These are phyloP conservation scores for Mycosarcoma maydis DNA, from an alignment of 1,284 basidiomycete species.

Conservation along the genomic window DNA sequence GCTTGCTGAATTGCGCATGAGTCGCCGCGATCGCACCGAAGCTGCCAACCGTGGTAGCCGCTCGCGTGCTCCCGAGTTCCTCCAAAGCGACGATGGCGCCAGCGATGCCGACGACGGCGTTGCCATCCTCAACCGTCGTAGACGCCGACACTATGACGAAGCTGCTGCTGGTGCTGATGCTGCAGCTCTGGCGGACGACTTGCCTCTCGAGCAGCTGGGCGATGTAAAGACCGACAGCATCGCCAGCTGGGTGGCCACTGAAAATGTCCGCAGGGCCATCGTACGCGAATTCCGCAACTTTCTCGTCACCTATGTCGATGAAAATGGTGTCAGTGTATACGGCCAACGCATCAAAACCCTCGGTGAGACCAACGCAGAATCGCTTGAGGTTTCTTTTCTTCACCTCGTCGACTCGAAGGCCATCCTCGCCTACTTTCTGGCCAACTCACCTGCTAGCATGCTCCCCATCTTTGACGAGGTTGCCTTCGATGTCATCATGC, in stretches of 20 bases:
- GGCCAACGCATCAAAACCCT: slow-evolving; percentile 90
- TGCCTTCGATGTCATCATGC: slow-evolving; percentile 88
- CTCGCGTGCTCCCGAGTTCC: slow-evolving; percentile 81
- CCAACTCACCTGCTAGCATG: slow-evolving; percentile 92
- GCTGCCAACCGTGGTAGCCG: slow-evolving; percentile 72
- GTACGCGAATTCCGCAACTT: slow-evolving; percentile 93
- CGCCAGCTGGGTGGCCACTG: slow-evolving; percentile 94
- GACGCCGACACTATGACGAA: slow-evolving; percentile 69
- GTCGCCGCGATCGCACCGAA: slow-evolving; percentile 82
- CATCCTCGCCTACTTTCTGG: slow-evolving; percentile 95
- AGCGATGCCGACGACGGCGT: slow-evolving; percentile 66
- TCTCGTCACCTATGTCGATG: slow-evolving; percentile 93
- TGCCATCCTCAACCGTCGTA: slow-evolving; percentile 65
- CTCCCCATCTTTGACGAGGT: slow-evolving; percentile 95
- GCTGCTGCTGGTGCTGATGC: slow-evolving; percentile 71
- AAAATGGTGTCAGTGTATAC: slow-evolving; percentile 89
- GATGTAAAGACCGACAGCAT: slow-evolving; percentile 98
- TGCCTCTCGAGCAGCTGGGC: slow-evolving; percentile 92
- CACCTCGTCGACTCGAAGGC: slow-evolving; percentile 90
- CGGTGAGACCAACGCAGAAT: slow-evolving; percentile 96
- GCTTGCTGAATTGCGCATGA: slow-evolving; percentile 88
- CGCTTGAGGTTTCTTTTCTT: slow-evolving; percentile 93
- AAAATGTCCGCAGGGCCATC: slow-evolving; percentile 88
- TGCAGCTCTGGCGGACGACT: slow-evolving; percentile 75
- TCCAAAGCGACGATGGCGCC: slow-evolving; percentile 75